Percentiles rank a stretch among this genome's conserved stretches.
Conservation (phyloP, 2,329 filamentous ascomycete species). For the Botrytis fragariae region DNA sequence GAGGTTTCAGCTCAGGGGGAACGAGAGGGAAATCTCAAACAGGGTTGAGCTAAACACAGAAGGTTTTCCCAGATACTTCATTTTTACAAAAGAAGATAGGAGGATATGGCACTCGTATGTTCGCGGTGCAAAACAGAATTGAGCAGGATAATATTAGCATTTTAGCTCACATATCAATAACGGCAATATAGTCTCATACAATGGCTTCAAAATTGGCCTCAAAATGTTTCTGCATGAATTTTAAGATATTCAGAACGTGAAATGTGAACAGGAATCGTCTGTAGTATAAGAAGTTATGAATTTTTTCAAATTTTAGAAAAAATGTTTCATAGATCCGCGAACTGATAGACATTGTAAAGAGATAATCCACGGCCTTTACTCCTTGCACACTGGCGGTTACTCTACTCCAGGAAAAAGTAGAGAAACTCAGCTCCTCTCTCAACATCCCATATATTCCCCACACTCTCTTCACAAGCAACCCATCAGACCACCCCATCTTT, state of each 20-base stretch:
- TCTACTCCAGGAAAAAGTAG: background rate
- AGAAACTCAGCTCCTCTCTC: background rate
- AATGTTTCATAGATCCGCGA: background rate
- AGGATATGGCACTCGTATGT: background rate
- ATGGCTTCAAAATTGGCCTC: too few relatives aligned
- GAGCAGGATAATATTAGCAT: background rate
- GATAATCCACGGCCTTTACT: background rate
- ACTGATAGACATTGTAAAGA: background rate
- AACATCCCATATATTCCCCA: too few relatives aligned
- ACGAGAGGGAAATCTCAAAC: background rate
- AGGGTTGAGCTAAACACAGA: background rate
- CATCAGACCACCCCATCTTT: background rate
- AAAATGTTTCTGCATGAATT: too few relatives aligned
- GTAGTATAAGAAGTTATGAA: rapidly evolving
- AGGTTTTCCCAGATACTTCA: background rate
- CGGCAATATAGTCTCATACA: background rate
- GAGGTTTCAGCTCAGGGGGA: too few relatives aligned
- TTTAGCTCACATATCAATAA: background rate
- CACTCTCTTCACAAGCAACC: too few relatives aligned
- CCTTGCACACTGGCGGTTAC: background rate
- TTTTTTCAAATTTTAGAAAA: background rate
- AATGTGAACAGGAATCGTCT: too few relatives aligned
- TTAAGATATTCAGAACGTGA: too few relatives aligned
- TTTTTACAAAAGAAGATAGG: too few relatives aligned
- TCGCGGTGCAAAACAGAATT: background rate